phyloP scores from a whole-genome alignment of 225 moss, liverwort and hornwort genomes.

The Bryum argenteum region DNA sequence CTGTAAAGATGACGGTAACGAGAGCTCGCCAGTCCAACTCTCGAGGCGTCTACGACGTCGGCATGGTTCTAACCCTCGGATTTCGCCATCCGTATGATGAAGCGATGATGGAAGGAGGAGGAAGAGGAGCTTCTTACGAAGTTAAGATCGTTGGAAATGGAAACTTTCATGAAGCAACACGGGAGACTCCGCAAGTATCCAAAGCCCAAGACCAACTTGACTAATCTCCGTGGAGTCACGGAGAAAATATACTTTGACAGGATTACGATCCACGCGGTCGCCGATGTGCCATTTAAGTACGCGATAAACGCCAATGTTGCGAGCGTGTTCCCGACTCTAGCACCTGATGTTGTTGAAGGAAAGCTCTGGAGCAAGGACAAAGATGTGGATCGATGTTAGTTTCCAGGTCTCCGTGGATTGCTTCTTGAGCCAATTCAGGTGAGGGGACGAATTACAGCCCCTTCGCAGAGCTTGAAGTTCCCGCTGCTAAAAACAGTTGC shows the following conservation, averaged over 20 bases:
- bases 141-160: slow-evolving; percentile 24
- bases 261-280: slow-evolving; percentile 26
- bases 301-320: slow-evolving; percentile 31
- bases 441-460: slow-evolving; percentile 38
- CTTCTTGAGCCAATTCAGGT: not conserved
- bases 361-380: slow-evolving; percentile 29
- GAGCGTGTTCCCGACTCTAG: slow-evolving; percentile 13
- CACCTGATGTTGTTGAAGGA: slow-evolving; percentile 15
- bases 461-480: slow-evolving; percentile 6
- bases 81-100: slow-evolving; percentile 10
- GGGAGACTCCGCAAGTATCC: slow-evolving; percentile 42
- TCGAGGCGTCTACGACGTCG: slow-evolving; percentile 24
- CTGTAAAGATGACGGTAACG: slow-evolving; percentile 11
- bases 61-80: slow-evolving; percentile 21
- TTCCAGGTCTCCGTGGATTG: not conserved
- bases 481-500: slow-evolving; percentile 13
- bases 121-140: not conserved
- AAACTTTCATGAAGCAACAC: slow-evolving; percentile 20
- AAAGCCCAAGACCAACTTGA: slow-evolving; percentile 26
- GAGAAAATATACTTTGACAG: slow-evolving; percentile 26
- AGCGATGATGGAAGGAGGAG: not conserved
- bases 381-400: not conserved
- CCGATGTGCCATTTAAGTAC: slow-evolving; percentile 23
- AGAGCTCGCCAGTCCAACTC: slow-evolving; percentile 22
- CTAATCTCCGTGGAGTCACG: not conserved